phyloP scores from a whole-genome alignment of 371 early-diverging fungal genomes.

The Mucor mucedo region DNA sequence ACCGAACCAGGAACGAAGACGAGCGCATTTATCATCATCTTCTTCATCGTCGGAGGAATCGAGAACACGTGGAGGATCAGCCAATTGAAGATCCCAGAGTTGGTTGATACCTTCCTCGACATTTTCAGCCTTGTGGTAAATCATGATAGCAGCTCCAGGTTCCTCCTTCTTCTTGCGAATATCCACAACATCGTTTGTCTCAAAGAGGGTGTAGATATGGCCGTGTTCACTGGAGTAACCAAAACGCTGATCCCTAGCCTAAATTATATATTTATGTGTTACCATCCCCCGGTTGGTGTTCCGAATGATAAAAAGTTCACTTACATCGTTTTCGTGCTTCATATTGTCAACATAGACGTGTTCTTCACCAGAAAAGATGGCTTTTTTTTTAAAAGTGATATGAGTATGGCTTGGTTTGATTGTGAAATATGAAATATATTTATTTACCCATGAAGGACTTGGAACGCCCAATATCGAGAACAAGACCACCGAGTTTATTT shows the following conservation, averaged over 20 bases:
- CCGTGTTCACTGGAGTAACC: slow-evolving; percentile 39
- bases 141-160: slow-evolving; percentile 40
- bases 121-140: slow-evolving; percentile 37
- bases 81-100: slow-evolving; percentile 41
- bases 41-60: slow-evolving; percentile 51
- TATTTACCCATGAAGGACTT: slow-evolving; percentile 44
- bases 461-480: slow-evolving; percentile 48
- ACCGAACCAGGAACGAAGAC: slow-evolving; percentile 51
- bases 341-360: slow-evolving; percentile 46
- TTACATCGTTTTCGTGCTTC: slow-evolving; percentile 47
- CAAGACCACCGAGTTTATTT: slow-evolving; percentile 45
- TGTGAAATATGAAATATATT: background rate
- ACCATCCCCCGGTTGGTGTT: slow-evolving; percentile 15
- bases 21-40: slow-evolving; percentile 43
- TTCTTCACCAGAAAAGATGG: slow-evolving; percentile 46
- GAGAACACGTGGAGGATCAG: slow-evolving; percentile 43
- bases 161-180: slow-evolving; percentile 35
- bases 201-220: slow-evolving; percentile 34
- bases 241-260: slow-evolving; percentile 50
- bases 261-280: slow-evolving; percentile 14
- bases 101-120: slow-evolving; percentile 42
- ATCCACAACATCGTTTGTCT: slow-evolving; percentile 39
- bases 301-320: slow-evolving; percentile 9
- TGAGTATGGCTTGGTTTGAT: background rate
- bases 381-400: slow-evolving; percentile 14